A percentile compares a stretch with the other conserved stretches of the same genome.
Conservation (phyloP, 179 eudicot genomes). For the Carnegiea gigantea region DNA sequence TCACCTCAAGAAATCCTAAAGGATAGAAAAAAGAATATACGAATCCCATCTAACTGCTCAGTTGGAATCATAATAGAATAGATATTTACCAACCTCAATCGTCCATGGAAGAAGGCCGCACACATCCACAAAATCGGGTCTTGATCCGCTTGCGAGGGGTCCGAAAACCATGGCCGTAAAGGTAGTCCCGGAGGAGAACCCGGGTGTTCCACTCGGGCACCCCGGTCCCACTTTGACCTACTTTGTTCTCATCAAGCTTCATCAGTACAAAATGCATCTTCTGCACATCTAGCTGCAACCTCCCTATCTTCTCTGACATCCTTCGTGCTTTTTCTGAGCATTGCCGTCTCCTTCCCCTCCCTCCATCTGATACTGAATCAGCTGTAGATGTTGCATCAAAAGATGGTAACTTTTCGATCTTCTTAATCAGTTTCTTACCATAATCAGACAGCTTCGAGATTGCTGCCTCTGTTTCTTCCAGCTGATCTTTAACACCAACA, state of each 20-base stretch:
- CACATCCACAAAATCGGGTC: slow-evolving; percentile 70
- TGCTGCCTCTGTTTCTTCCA: slow-evolving; percentile 64
- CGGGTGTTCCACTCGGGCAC: slow-evolving; percentile 52
- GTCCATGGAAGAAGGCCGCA: slow-evolving; percentile 67
- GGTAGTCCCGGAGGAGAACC: slow-evolving; percentile 65
- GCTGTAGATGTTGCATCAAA: slow-evolving; percentile 36
- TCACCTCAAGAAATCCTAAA: slow-evolving; percentile 28
- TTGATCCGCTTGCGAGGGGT: slow-evolving; percentile 54
- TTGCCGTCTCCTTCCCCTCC: slow-evolving; percentile 47
- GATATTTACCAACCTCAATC: slow-evolving; percentile 43
- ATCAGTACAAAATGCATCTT: slow-evolving; percentile 71
- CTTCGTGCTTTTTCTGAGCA: slow-evolving; percentile 66
- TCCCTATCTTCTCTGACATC: slow-evolving; percentile 80
- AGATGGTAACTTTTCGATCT: slow-evolving; percentile 50
- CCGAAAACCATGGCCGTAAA: slow-evolving; percentile 53
- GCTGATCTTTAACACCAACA: slow-evolving; percentile 62
- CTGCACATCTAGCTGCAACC: slow-evolving; percentile 84
- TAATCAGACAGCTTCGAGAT: slow-evolving; percentile 59
- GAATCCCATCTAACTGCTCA: slow-evolving; percentile 20
- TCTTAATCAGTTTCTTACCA: slow-evolving; percentile 61
- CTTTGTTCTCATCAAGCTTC: slow-evolving; percentile 59
- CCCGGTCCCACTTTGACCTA: slow-evolving; percentile 35
- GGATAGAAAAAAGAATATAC: slow-evolving; percentile 15
- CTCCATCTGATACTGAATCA: slow-evolving; percentile 48
- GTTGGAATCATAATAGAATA: slow-evolving; percentile 8